These are phyloP conservation scores for Vigna unguiculata DNA, from an alignment of 306 rosid species.

Conservation along the genomic window DNA sequence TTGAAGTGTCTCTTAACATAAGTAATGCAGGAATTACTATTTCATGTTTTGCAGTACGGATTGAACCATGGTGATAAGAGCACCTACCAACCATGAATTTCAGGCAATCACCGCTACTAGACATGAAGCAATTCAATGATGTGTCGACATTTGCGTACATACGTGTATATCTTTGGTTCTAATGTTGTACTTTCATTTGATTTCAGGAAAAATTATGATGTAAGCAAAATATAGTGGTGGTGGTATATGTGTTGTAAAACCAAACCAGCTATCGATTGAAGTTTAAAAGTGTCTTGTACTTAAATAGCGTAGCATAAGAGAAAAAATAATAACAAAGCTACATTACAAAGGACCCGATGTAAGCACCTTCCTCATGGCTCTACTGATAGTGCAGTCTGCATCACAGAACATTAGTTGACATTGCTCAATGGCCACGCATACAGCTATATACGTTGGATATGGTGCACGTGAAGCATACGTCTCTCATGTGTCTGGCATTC, in stretches of 20 bases:
- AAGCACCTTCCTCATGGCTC: conserved; percentile 13
- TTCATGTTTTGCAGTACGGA: conserved; percentile 73
- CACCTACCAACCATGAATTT: conserved; percentile 51
- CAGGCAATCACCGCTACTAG: conserved; percentile 49
- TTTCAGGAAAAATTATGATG: conserved; percentile 22
- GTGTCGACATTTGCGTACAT: conserved; percentile 47
- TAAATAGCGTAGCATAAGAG: conserved; percentile 24
- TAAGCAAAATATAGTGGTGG: conserved; percentile 8
- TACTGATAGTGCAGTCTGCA: neutral
- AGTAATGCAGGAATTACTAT: conserved; percentile 30
- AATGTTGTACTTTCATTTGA: conserved; percentile 29
- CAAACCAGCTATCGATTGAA: neutral
- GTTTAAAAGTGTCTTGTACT: conserved; percentile 11
- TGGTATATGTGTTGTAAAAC: conserved; percentile 30
- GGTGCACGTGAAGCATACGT: neutral
- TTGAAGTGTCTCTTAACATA: conserved; percentile 9
- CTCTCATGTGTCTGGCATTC: neutral
- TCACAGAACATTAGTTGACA: neutral
- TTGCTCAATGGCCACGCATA: neutral
- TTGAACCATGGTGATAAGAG: conserved; percentile 59
- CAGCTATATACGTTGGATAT: neutral
- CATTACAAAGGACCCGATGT: neutral
- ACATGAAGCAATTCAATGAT: conserved; percentile 30
- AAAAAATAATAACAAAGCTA: neutral
- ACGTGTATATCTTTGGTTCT: conserved; percentile 38